These are phyloP conservation scores for Quercus parvula DNA, from an alignment of 306 rosid species.

Conservation along the genomic window DNA sequence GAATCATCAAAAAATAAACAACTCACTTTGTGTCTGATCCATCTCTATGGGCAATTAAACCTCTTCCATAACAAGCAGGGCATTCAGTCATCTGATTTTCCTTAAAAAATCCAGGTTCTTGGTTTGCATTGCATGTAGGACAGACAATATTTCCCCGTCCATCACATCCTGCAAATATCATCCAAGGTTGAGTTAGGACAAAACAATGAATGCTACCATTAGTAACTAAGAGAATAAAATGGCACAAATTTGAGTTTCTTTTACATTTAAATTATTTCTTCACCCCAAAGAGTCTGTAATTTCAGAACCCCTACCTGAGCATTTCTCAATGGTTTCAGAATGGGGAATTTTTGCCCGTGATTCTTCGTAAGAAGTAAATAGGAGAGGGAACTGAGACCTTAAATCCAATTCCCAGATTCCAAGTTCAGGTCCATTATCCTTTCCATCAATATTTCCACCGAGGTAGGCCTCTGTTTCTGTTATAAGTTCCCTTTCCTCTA, in stretches of 20 bases:
- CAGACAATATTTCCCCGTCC: conserved; percentile 72
- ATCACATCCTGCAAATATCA: conserved; percentile 58
- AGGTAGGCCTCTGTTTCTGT: conserved; percentile 63
- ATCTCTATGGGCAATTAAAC: conserved; percentile 93
- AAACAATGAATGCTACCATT: background rate
- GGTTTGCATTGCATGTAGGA: conserved; percentile 57
- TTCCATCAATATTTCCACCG: conserved; percentile 69
- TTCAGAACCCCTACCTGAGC: conserved; percentile 57
- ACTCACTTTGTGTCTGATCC: conserved; percentile 90
- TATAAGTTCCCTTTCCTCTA: conserved; percentile 77
- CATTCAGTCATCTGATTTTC: conserved; percentile 79
- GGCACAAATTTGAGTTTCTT: background rate
- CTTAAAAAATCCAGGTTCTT: conserved; percentile 79
- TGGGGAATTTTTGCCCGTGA: conserved; percentile 69
- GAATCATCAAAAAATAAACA: conserved; percentile 5
- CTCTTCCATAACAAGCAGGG: conserved; percentile 82
- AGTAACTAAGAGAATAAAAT: background rate
- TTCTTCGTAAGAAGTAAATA: conserved; percentile 59
- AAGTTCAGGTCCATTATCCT: conserved; percentile 67
- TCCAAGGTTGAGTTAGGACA: conserved; percentile 10
- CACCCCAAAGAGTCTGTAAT: background rate
- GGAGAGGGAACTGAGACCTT: conserved; percentile 81
- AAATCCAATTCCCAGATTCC: conserved; percentile 93
- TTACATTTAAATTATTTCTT: background rate
- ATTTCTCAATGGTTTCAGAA: conserved; percentile 75